These are phyloP conservation scores for Ophiostoma sp. DNA, from an alignment of 2,329 filamentous ascomycete genomes.

Conservation along the genomic window DNA sequence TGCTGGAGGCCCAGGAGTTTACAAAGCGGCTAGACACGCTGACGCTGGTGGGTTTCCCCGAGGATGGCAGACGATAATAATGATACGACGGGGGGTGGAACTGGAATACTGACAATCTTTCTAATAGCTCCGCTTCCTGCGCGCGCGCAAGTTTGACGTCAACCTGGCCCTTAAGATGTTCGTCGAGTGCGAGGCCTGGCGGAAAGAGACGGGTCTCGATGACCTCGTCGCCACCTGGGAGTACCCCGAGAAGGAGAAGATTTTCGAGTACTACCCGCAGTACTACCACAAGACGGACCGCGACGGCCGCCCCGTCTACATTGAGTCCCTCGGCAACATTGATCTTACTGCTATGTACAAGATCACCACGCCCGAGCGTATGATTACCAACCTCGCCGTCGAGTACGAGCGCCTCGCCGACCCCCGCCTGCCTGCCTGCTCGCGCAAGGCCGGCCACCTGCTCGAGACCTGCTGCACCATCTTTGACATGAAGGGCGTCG, in stretches of 20 bases:
- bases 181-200: conserved; percentile 85
- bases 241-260: conserved; percentile 78
- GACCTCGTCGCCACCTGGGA: conserved; percentile 77
- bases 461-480: conserved; percentile 98
- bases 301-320: conserved; percentile 95
- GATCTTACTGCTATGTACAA: conserved; percentile 88
- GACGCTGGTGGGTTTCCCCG: conserved; percentile 67
- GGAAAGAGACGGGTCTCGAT: conserved; percentile 81
- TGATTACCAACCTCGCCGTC: conserved; percentile 93
- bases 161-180: conserved; percentile 87
- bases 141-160: conserved; percentile 94
- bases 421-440: conserved; percentile 91
- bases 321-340: conserved; percentile 92
- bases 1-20: conserved; percentile 81
- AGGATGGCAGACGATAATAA: not conserved
- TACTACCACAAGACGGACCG: conserved; percentile 98
- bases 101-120: not conserved
- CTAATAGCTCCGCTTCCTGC: conserved; percentile 76
- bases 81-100: not conserved
- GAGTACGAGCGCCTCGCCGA: conserved; percentile 97
- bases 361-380: conserved; percentile 88
- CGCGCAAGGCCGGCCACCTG: conserved; percentile 82
- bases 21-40: conserved; percentile 86
- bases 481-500: conserved; percentile 96
- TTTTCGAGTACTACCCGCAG: conserved; percentile 93